A percentile compares a stretch with the other conserved stretches of the same genome.
phyloP scores from a whole-genome alignment of 331 rosid genomes.

The Phaseolus coccineus region DNA sequence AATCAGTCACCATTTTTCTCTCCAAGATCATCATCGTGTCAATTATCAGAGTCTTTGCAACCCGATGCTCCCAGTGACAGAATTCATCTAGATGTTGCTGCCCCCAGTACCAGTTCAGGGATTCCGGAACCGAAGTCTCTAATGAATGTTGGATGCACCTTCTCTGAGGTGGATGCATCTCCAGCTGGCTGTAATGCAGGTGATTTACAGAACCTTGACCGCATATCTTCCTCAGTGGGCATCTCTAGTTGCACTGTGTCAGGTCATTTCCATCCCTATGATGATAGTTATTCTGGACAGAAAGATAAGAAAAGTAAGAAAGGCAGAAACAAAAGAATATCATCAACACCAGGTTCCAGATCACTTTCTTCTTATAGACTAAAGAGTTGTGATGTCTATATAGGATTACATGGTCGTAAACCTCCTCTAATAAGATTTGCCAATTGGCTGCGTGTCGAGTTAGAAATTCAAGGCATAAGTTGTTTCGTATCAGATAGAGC shows the following conservation, averaged over 20 bases:
- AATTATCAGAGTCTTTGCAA: conserved; percentile 66
- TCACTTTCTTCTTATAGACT: conserved; percentile 76
- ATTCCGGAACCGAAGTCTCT: conserved; percentile 61
- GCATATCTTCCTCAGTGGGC: conserved; percentile 68
- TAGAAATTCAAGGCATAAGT: conserved; percentile 94
- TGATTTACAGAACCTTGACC: conserved; percentile 68
- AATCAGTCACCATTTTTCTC: conserved; percentile 95
- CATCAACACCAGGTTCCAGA: conserved; percentile 62
- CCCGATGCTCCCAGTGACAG: conserved; percentile 62
- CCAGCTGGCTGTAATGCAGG: conserved; percentile 59
- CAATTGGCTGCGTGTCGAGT: conserved; percentile 91
- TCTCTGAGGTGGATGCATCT: conserved; percentile 62
- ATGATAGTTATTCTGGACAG: conserved; percentile 57
- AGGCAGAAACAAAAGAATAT: conserved; percentile 55
- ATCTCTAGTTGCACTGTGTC: conserved; percentile 73
- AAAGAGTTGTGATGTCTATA: conserved; percentile 85
- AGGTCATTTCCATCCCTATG: conserved; percentile 58
- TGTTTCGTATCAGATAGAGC: conserved; percentile 89
- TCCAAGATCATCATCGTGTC: conserved; percentile 83
- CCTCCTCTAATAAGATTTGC: conserved; percentile 76
- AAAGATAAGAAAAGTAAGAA: conserved; percentile 69
- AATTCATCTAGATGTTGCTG: conserved; percentile 58
- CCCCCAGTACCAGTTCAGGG: conserved; percentile 61
- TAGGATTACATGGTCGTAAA: conserved; percentile 85
- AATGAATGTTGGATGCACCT: conserved; percentile 53